Percentiles rank a stretch among this genome's conserved stretches.
Evolutionary conservation across 371 early-diverging fungal genomes (phyloP).

Genomic region (Thermomucor indicae-seudaticae): DNA sequence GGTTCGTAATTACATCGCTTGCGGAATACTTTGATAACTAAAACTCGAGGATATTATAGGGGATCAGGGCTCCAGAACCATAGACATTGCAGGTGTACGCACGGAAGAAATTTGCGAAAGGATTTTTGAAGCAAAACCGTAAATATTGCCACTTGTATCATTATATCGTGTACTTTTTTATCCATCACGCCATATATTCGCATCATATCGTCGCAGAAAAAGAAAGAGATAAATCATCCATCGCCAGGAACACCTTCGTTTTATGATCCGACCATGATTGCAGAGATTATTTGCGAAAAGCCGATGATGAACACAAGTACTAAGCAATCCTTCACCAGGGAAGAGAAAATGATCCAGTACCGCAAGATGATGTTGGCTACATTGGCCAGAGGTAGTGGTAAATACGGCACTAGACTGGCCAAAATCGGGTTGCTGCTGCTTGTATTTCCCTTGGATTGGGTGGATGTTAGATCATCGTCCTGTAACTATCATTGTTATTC

Average conservation of each 20-base stretch:
- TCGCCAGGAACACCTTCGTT: too few relatives aligned
- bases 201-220: too few relatives aligned
- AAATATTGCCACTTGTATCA: conserved; percentile 2
- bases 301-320: conserved; percentile 58
- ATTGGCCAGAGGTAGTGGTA: conserved; percentile 53
- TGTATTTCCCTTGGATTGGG: conserved; percentile 4
- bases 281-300: conserved; percentile 36
- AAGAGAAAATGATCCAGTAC: conserved; percentile 56
- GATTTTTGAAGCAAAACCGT: conserved; percentile 39
- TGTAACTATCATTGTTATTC: background rate
- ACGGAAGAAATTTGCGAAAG: conserved; percentile 48
- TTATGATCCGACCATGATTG: conserved; percentile 9
- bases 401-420: conserved; percentile 13
- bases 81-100: conserved; percentile 34
- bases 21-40: too few relatives aligned
- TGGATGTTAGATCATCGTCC: background rate
- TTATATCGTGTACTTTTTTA: background rate
- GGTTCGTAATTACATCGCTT: too few relatives aligned
- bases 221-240: too few relatives aligned
- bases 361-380: conserved; percentile 47
- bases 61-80: too few relatives aligned
- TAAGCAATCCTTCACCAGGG: conserved; percentile 50
- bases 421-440: conserved; percentile 28
- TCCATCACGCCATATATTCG: too few relatives aligned
- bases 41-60: too few relatives aligned